phyloP scores from a whole-genome alignment of 176 grass and related monocot genomes.

The Triticum turgidum region DNA sequence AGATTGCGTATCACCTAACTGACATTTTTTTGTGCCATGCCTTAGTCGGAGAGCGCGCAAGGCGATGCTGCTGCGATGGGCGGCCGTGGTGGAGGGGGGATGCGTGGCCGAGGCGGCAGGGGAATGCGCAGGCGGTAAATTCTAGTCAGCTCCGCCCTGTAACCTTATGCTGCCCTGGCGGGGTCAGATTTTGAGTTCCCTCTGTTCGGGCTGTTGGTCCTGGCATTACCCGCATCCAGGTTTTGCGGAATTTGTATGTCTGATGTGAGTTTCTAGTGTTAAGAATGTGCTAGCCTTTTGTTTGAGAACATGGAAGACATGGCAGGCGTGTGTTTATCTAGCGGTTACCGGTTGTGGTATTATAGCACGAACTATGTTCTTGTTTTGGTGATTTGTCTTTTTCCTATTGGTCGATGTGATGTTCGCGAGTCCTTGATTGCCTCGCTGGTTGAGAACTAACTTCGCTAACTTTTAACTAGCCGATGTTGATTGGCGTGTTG shows the following conservation, averaged over 20 bases:
- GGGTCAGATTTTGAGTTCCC: neutral
- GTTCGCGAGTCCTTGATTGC: neutral
- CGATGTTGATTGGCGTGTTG: too few relatives aligned
- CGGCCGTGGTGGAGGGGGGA: conserved; percentile 62
- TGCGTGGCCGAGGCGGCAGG: conserved; percentile 84
- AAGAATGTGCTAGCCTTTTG: neutral
- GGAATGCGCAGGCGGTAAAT: conserved; percentile 88
- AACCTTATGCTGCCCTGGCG: neutral
- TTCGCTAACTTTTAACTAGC: too few relatives aligned
- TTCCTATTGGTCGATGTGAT: neutral
- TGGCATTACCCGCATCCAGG: neutral
- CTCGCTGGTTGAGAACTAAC: neutral
- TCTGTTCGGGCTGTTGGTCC: neutral
- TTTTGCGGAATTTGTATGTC: conserved; percentile 2
- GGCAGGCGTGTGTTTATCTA: neutral
- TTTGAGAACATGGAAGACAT: neutral
- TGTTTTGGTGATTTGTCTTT: neutral
- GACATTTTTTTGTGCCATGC: neutral
- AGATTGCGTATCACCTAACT: conserved; percentile 3
- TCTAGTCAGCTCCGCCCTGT: neutral
- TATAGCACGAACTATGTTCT: neutral
- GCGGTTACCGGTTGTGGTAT: neutral
- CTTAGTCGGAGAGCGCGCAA: conserved; percentile 90
- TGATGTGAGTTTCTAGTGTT: neutral
- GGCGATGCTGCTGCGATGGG: conserved; percentile 92